These are phyloP conservation scores for Sclerotinia borealis DNA, from an alignment of 2,329 filamentous ascomycete species.

Conservation along the genomic window DNA sequence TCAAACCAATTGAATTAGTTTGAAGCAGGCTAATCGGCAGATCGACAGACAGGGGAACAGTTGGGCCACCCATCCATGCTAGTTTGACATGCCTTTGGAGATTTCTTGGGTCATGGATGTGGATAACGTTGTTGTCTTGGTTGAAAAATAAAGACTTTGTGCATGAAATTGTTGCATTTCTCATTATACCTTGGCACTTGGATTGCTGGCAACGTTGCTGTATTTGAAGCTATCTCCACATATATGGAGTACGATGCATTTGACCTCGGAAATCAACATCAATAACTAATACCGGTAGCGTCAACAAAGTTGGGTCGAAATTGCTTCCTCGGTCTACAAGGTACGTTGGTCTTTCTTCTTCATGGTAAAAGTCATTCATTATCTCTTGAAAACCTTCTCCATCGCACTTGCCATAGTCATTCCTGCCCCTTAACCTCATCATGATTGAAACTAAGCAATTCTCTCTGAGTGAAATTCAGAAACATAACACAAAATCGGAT, in stretches of 20 bases:
- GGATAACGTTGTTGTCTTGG: not conserved
- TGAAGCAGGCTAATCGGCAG: not conserved
- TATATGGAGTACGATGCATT: not conserved
- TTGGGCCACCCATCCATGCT: not conserved
- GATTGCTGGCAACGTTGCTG: not conserved
- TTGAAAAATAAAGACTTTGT: not conserved
- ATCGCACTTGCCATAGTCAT: not conserved
- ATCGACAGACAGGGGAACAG: not conserved
- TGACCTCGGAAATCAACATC: not conserved
- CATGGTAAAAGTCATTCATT: not conserved
- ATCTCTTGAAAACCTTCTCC: not conserved
- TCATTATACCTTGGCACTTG: not conserved
- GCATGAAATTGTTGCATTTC: not conserved
- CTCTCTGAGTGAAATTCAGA: slow-evolving; percentile 39
- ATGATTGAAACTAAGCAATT: slow-evolving; percentile 12
- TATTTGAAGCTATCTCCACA: not conserved
- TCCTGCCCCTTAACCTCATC: not conserved
- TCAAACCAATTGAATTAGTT: not conserved
- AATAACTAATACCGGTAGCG: not conserved
- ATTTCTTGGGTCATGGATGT: not conserved
- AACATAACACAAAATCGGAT: slow-evolving; percentile 43
- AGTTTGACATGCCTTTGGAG: not conserved
- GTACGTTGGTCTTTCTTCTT: not conserved
- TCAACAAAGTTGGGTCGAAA: not conserved
- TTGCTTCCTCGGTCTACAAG: not conserved